These are phyloP conservation scores for Rubroshorea leprosula DNA, from an alignment of 345 rosid genomes.

Conservation along the genomic window DNA sequence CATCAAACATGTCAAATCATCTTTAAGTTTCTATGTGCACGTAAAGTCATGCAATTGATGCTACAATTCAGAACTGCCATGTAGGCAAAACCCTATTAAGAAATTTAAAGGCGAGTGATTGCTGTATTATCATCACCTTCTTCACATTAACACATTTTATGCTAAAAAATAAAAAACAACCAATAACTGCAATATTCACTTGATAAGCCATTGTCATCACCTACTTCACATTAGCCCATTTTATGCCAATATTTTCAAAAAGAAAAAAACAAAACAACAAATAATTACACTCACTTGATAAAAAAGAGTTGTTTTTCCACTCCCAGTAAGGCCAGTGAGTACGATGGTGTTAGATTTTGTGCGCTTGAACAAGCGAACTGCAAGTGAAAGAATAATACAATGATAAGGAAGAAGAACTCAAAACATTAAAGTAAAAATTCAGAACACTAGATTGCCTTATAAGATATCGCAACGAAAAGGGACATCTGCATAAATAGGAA, in stretches of 20 bases:
- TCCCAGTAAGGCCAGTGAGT: slow-evolving; percentile 74
- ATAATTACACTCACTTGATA: slow-evolving; percentile 47
- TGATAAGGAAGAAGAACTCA: not conserved
- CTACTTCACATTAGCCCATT: not conserved
- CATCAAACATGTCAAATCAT: not conserved
- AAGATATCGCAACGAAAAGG: no score
- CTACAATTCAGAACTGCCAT: not conserved
- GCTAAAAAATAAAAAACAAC: no score
- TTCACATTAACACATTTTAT: not conserved
- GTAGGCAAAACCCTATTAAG: not conserved
- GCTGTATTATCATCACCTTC: not conserved
- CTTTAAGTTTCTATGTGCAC: not conserved
- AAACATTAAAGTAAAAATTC: no score
- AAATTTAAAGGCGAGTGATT: not conserved
- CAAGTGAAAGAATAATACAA: not conserved
- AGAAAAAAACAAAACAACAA: slow-evolving; percentile 9
- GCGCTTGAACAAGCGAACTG: slow-evolving; percentile 53
- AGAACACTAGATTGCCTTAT: no score
- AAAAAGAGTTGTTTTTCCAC: slow-evolving; percentile 81
- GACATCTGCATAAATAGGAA: no score
- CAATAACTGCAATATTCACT: no score
- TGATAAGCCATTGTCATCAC: no score
- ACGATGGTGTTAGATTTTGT: slow-evolving; percentile 63
- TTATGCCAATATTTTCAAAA: not conserved
- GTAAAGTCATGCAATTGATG: not conserved